Conservation (phyloP, 108 stramenopile genomes). For the Aureococcus anophagefferens region DNA sequence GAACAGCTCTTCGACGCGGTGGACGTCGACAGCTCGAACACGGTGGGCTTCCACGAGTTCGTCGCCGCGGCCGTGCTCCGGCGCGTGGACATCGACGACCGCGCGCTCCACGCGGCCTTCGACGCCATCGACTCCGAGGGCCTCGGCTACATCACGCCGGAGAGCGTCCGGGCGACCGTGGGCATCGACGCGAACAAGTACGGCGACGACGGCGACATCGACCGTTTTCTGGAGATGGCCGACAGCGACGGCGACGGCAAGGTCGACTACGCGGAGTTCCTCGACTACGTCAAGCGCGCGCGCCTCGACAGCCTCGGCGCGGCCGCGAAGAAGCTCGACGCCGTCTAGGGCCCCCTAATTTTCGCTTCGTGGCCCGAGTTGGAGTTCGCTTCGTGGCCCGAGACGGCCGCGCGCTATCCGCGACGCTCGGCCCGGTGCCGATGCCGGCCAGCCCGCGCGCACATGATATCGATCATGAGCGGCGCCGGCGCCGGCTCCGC, state of each 20-base stretch:
- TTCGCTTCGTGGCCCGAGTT: too few species aligned
- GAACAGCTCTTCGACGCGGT: neutral
- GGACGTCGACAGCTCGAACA: neutral
- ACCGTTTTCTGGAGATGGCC: neutral
- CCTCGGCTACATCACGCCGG: neutral
- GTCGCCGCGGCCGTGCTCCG: neutral
- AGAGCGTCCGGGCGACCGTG: neutral
- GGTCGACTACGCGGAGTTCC: neutral
- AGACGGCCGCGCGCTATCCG: too few species aligned
- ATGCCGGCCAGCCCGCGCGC: too few species aligned
- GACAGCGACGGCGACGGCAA: neutral
- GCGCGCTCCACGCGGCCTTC: neutral
- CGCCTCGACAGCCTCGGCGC: too few species aligned
- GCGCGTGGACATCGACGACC: neutral
- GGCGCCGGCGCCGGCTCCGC: too few species aligned
- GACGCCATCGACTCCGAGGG: conserved; percentile 1
- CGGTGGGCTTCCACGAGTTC: neutral
- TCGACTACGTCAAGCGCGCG: neutral
- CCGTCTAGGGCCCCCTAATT: too few species aligned
- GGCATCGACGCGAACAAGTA: neutral
- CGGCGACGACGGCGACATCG: neutral
- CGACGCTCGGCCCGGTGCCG: too few species aligned
- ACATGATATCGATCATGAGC: too few species aligned
- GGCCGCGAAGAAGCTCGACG: too few species aligned
- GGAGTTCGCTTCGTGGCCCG: too few species aligned